These are phyloP conservation scores for Stagonosporopsis rhizophila DNA, from an alignment of 2,329 filamentous ascomycete genomes.

Conservation along the genomic window DNA sequence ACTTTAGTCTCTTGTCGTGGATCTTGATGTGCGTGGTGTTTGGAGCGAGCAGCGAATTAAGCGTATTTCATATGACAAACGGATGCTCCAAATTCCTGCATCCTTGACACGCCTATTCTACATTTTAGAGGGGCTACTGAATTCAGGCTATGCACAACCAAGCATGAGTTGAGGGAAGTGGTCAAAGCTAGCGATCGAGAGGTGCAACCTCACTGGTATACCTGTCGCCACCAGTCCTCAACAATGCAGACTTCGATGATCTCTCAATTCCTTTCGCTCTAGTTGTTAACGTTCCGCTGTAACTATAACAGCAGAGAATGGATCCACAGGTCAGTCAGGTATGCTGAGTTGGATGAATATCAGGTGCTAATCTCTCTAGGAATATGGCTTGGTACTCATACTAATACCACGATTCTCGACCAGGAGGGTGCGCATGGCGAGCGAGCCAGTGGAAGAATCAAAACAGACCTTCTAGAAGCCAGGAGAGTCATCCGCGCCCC, in stretches of 20 bases:
- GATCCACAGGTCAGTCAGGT: slow-evolving; percentile 45
- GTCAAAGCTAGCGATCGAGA: too few species aligned
- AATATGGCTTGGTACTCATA: slow-evolving; percentile 59
- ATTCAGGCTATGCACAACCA: too few species aligned
- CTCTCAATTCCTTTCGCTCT: slow-evolving; percentile 53
- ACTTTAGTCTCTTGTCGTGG: slow-evolving; percentile 19
- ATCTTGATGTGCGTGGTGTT: too few species aligned
- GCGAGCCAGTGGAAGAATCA: slow-evolving; percentile 41
- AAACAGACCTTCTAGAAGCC: slow-evolving; percentile 31
- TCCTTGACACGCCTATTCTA: too few species aligned
- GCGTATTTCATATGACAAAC: too few species aligned
- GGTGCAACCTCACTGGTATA: too few species aligned
- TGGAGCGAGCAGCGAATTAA: too few species aligned
- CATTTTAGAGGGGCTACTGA: too few species aligned
- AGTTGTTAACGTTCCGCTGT: slow-evolving; percentile 59
- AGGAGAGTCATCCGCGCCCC: slow-evolving; percentile 27
- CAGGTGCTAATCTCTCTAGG: slow-evolving; percentile 33
- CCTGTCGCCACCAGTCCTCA: slow-evolving; percentile 45
- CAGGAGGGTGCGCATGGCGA: slow-evolving; percentile 52
- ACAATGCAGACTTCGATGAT: slow-evolving; percentile 45
- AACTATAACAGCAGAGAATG: slow-evolving; percentile 55
- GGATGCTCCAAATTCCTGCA: too few species aligned
- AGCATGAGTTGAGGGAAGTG: too few species aligned
- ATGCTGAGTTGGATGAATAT: too few species aligned
- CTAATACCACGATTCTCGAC: slow-evolving; percentile 43